Base-by-base conservation (phyloP, 1,284 basidiomycete species). In the Pyrrhoderma lamaoense region DNA sequence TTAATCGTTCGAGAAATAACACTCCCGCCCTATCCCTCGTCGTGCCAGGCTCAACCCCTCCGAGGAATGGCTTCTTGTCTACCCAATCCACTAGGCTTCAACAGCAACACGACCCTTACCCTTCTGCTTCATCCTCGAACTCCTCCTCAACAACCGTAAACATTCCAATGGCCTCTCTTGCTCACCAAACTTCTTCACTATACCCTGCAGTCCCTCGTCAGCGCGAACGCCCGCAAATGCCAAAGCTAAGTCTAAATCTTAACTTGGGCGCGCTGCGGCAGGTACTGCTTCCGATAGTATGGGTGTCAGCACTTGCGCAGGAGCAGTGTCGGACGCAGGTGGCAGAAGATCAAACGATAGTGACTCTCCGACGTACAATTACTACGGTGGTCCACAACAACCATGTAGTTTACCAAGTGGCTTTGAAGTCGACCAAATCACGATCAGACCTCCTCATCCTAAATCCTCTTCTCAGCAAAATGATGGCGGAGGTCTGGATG, bases 1-100 rank as follows among this genome's bases (percentile, higher is more conserved):
- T 72, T 43, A 16, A 16, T 22, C 38, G 38, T 22, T 31, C 16
- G 13, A 18, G 42, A 14, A 71, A 71, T 60, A 75, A 70, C 57
- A 54, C 39, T 60, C 65, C 45, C 47, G 56, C 44, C 57, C 61
- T 49, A 64, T 65, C 27, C 53, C 52, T 53, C 19, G 22, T 25
- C 23, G 45, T 50, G 37, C 61, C 53, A 56, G 64, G 39, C 64
- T 64, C 40, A 27, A 60, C 39, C 64, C 67, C 54, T 62, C 65
- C 59, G 53, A 14, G 27, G 27, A 31, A 31, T 31, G 27, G 27
- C 27, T 5, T 31, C 11, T 31, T 5, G n/a, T n/a, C n/a, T n/a
- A n/a, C n/a, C n/a, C n/a, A n/a, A n/a, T n/a, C n/a, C 27, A 5
- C 27, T 31, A 31, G 27, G 27, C 27, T 31, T 11, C 27, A 31